A percentile compares a stretch with the other conserved stretches of the same genome.
Evolutionary conservation across 2,329 filamentous ascomycete genomes (phyloP).

Genomic region (Fusarium multiceps): DNA sequence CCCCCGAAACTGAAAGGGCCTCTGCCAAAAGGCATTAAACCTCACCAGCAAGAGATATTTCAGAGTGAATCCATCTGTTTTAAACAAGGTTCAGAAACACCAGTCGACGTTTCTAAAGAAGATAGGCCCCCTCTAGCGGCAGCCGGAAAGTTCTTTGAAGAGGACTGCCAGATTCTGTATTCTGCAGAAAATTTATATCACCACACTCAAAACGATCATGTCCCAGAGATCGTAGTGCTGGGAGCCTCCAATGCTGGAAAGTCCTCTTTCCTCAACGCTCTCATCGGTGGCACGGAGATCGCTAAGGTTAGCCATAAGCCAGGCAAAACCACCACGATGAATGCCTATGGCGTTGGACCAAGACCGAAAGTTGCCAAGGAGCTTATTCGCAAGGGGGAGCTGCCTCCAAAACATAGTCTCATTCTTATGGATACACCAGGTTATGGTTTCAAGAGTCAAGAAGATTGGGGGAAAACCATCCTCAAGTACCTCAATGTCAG

Average conservation of each 20-base stretch:
- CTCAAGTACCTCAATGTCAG: conserved; percentile 62
- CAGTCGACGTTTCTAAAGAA: conserved; percentile 29
- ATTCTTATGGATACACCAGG: conserved; percentile 64
- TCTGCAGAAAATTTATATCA: conserved; percentile 61
- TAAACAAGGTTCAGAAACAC: conserved; percentile 16
- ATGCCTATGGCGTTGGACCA: conserved; percentile 66
- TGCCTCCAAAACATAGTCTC: conserved; percentile 59
- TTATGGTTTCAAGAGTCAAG: conserved; percentile 60
- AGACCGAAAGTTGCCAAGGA: conserved; percentile 46
- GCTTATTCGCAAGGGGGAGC: conserved; percentile 50
- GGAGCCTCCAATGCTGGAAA: conserved; percentile 93
- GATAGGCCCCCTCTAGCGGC: conserved; percentile 44
- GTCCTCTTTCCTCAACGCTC: conserved; percentile 86
- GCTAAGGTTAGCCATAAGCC: conserved; percentile 63
- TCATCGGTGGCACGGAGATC: conserved; percentile 65
- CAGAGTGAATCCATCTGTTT: conserved; percentile 42
- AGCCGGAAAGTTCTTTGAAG: conserved; percentile 50
- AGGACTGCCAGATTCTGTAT: conserved; percentile 58
- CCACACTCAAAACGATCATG: conserved; percentile 62
- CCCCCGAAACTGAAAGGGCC: conserved; percentile 9
- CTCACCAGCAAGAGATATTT: conserved; percentile 33
- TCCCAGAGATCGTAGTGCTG: conserved; percentile 77
- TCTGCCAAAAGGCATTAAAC: conserved; percentile 34
- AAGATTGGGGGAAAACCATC: conserved; percentile 65
- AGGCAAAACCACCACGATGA: conserved; percentile 66